These are phyloP conservation scores for Termitomyces titanicus DNA, from an alignment of 768 basidiomycete genomes.

Conservation along the genomic window DNA sequence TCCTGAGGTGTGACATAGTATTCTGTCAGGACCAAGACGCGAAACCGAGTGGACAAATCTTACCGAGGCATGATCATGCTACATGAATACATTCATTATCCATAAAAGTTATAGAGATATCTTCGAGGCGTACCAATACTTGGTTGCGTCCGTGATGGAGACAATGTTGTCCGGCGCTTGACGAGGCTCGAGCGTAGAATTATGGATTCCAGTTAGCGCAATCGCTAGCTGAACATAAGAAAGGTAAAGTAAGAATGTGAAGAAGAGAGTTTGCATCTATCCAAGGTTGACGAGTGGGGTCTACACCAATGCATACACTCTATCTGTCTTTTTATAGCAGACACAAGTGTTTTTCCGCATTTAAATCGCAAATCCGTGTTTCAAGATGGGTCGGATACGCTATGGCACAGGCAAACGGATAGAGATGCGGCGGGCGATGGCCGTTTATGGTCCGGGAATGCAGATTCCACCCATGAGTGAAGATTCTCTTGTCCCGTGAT, in stretches of 20 bases:
- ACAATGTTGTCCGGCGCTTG: slow-evolving; percentile 47
- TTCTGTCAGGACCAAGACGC: neutral
- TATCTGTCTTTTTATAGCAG: neutral
- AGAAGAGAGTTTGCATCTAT: neutral
- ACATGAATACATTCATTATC: neutral
- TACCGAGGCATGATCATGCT: slow-evolving; percentile 50
- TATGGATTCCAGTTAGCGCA: neutral
- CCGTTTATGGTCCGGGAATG: neutral
- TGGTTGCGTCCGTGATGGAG: slow-evolving; percentile 37
- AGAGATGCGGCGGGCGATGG: neutral
- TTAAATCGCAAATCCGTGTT: neutral
- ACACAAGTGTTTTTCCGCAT: neutral
- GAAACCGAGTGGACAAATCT: neutral
- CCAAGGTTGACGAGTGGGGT: neutral
- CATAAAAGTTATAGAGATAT: neutral
- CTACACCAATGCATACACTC: neutral
- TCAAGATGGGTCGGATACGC: neutral
- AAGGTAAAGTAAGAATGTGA: neutral
- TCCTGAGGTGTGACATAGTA: slow-evolving; percentile 19
- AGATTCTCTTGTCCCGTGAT: too few relatives aligned
- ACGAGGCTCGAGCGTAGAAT: slow-evolving; percentile 18
- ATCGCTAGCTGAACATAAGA: neutral
- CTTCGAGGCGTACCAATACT: slow-evolving; percentile 37
- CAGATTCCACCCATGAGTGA: neutral
- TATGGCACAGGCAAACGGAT: neutral